Conservation (phyloP, 192 early-diverging fungal species). For the Coemansia sp. region DNA sequence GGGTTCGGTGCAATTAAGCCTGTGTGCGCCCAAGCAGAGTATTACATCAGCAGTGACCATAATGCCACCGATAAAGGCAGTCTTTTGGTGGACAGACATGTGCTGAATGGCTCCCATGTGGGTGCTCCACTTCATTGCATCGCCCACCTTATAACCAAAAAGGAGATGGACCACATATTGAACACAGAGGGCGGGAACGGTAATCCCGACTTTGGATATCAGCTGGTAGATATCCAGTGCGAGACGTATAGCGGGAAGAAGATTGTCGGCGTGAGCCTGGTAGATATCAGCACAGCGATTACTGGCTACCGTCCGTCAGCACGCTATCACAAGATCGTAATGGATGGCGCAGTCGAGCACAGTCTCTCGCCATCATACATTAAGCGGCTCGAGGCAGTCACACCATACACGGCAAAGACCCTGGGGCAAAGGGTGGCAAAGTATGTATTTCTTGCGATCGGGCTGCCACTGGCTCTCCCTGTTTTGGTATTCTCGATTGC, state of each 20-base stretch:
- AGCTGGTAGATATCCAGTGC: conserved; percentile 34
- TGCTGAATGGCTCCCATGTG: conserved; percentile 18
- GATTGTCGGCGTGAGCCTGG: conserved; percentile 32
- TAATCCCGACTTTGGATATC: conserved; percentile 51
- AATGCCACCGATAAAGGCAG: neutral
- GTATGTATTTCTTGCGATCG: conserved; percentile 17
- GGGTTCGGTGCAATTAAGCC: conserved; percentile 47
- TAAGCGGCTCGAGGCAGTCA: conserved; percentile 24
- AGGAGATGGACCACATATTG: conserved; percentile 47
- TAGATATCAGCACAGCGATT: conserved; percentile 16
- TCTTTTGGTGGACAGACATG: neutral
- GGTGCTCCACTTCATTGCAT: conserved; percentile 47
- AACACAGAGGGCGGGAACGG: conserved; percentile 56
- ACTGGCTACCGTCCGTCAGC: conserved; percentile 37
- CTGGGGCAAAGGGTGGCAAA: conserved; percentile 43
- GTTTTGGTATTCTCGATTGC: conserved; percentile 9
- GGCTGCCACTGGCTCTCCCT: conserved; percentile 28
- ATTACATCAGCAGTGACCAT: neutral
- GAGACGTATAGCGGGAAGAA: conserved; percentile 29
- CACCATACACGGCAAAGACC: conserved; percentile 29
- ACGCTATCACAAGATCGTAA: conserved; percentile 43
- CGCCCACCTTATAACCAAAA: conserved; percentile 43
- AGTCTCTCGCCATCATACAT: conserved; percentile 40
- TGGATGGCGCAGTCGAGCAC: conserved; percentile 49
- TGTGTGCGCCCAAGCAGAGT: neutral